A percentile compares a stretch with the other conserved stretches of the same genome.
phyloP scores from a whole-genome alignment of 306 rosid species.

The barrel medic (Medicago truncatula) region DNA sequence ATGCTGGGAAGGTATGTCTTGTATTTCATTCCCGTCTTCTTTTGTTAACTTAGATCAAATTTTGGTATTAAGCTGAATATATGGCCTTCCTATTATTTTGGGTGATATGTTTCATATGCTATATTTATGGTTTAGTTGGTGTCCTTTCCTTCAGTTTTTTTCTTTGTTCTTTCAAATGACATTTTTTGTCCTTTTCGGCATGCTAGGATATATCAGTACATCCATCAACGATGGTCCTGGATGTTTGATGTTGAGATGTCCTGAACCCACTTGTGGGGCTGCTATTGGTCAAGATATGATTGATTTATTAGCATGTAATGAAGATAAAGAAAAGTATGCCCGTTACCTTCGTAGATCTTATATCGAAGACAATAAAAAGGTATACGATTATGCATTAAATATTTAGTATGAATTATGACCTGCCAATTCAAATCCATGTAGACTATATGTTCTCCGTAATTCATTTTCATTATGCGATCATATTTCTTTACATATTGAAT shows the following conservation, averaged over 20 bases:
- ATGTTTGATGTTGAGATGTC: constrained; percentile 89
- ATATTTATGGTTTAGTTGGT: constrained; percentile 1
- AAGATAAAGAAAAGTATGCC: constrained; percentile 70
- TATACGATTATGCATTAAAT: constrained; percentile 50
- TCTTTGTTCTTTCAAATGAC: not conserved
- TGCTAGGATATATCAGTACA: constrained; percentile 74
- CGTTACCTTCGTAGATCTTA: constrained; percentile 89
- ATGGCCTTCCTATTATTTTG: not conserved
- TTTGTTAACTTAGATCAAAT: constrained; percentile 21
- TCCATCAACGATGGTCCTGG: constrained; percentile 95
- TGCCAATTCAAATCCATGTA: constrained; percentile 13
- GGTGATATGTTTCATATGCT: constrained; percentile 19
- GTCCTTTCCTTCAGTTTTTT: not conserved
- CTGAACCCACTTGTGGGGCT: constrained; percentile 87
- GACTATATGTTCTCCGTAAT: constrained; percentile 16
- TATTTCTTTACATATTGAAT: constrained; percentile 30
- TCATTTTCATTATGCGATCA: constrained; percentile 12
- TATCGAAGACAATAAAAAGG: constrained; percentile 93
- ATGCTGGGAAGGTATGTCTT: constrained; percentile 69
- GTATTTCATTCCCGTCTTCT: constrained; percentile 29
- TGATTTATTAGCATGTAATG: constrained; percentile 55
- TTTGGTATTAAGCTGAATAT: constrained; percentile 16
- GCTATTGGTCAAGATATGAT: constrained; percentile 90
- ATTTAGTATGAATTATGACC: constrained; percentile 29
- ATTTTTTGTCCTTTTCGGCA: constrained; percentile 20